Conservation (phyloP, 345 rosid species). For the Microthlaspi erraticum region DNA sequence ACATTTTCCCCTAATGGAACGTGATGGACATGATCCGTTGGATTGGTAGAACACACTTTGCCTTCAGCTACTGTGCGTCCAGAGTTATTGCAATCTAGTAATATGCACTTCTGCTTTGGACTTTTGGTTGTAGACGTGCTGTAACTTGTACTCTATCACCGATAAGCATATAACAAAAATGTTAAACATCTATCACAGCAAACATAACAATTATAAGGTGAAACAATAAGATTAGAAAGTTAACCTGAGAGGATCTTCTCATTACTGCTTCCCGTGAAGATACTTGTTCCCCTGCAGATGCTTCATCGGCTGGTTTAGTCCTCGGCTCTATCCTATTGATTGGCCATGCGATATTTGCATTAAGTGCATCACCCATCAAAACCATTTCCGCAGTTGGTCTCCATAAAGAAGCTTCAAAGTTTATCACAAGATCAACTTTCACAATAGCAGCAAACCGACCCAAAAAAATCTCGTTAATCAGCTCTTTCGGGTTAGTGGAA, state of each 20-base stretch:
- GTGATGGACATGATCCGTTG: neutral
- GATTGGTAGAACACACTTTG: neutral
- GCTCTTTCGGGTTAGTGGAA: neutral
- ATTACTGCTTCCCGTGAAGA: neutral
- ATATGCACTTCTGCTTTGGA: neutral
- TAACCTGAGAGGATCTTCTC: neutral
- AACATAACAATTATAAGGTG: neutral
- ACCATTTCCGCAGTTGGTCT: neutral
- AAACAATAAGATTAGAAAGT: too few species aligned
- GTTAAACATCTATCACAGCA: neutral
- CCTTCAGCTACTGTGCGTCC: neutral
- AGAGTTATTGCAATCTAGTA: neutral
- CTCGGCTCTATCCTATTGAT: too few species aligned
- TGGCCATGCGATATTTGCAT: neutral
- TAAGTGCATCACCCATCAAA: neutral
- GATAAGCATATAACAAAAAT: too few species aligned
- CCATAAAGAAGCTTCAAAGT: neutral
- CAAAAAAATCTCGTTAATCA: neutral
- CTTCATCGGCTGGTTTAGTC: too few species aligned
- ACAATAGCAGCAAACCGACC: neutral
- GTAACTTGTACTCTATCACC: neutral
- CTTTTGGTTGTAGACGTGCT: neutral
- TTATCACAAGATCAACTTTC: neutral
- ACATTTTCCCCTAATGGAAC: too few species aligned
- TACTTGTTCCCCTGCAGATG: too few species aligned